Conservation (phyloP, 768 basidiomycete genomes). For the Collybiopsis luxurians region DNA sequence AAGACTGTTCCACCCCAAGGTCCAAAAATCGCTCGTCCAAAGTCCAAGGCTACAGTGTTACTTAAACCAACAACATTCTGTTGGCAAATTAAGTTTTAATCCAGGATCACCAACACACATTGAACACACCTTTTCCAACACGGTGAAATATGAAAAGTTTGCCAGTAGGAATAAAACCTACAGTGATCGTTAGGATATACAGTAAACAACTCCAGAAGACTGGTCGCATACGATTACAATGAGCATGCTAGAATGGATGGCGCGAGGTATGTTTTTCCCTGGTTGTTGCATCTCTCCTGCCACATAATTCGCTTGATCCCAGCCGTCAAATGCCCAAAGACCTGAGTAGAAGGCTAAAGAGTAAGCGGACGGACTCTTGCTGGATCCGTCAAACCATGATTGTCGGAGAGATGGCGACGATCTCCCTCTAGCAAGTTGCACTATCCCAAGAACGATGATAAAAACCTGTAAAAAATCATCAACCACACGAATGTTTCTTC, state of each 20-base stretch:
- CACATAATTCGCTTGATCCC: conserved; percentile 92
- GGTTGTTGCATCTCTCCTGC: conserved; percentile 85
- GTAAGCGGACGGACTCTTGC: conserved; percentile 77
- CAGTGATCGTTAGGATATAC: conserved; percentile 8
- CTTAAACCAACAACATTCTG: conserved; percentile 69
- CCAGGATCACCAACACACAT: not conserved
- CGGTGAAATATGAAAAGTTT: conserved; percentile 90
- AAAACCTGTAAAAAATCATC: conserved; percentile 42
- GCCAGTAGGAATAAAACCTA: conserved; percentile 77
- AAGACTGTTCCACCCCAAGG: conserved; percentile 84
- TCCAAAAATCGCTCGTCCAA: conserved; percentile 84
- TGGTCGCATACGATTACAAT: conserved; percentile 61
- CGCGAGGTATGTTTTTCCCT: conserved; percentile 82
- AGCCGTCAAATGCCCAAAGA: conserved; percentile 95
- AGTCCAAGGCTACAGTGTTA: conserved; percentile 90
- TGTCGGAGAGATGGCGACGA: conserved; percentile 65
- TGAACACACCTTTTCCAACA: conserved; percentile 71
- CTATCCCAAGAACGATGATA: conserved; percentile 75
- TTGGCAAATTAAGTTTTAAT: conserved; percentile 6
- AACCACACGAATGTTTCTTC: not conserved
- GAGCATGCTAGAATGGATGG: conserved; percentile 89
- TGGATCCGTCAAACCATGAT: conserved; percentile 72
- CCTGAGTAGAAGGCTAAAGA: conserved; percentile 95
- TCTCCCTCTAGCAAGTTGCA: conserved; percentile 71
- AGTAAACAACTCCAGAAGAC: not conserved